phyloP scores from a whole-genome alignment of 2,329 filamentous ascomycete genomes.

The Exophiala phaeomuriformis region DNA sequence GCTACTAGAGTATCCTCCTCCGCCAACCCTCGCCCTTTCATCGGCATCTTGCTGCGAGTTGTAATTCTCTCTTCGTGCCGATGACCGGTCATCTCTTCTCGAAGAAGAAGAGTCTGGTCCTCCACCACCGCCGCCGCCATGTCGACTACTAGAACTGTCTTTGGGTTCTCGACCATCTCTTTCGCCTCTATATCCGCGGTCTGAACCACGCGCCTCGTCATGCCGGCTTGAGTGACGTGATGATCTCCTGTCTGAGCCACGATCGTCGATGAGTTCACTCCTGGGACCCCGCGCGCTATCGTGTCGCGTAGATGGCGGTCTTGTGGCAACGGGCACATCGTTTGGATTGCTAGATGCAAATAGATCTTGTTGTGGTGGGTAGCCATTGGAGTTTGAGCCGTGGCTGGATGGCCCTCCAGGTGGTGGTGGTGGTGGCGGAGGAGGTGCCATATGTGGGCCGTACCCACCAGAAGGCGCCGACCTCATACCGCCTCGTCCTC shows the following conservation, averaged over 20 bases:
- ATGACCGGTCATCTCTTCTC: constrained; percentile 11
- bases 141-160: constrained; percentile 11
- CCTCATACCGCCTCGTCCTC: constrained; percentile 36
- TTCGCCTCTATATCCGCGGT: constrained; percentile 15
- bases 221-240: constrained; percentile 22
- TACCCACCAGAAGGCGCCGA: constrained; percentile 14
- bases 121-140: neutral
- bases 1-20: constrained; percentile 13
- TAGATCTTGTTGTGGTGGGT: constrained; percentile 30
- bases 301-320: constrained; percentile 20
- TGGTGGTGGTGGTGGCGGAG: constrained; percentile 26
- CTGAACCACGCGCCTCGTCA: constrained; percentile 17
- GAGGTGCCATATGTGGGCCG: constrained; percentile 22
- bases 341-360: constrained; percentile 29
- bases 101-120: constrained; percentile 3
- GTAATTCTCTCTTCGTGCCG: constrained; percentile 17
- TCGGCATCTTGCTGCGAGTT: constrained; percentile 6
- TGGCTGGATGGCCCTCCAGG: constrained; percentile 30
- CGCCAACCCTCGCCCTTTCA: constrained; percentile 4
- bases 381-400: constrained; percentile 27
- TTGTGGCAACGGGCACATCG: constrained; percentile 26
- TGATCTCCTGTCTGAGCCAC: constrained; percentile 24
- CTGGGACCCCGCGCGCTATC: constrained; percentile 20
- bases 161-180: constrained; percentile 18
- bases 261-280: constrained; percentile 14